A percentile compares a stretch with the other conserved stretches of the same genome.
Evolutionary conservation across 768 basidiomycete genomes (phyloP).

Genomic region (Leucosporidium yakuticum): DNA sequence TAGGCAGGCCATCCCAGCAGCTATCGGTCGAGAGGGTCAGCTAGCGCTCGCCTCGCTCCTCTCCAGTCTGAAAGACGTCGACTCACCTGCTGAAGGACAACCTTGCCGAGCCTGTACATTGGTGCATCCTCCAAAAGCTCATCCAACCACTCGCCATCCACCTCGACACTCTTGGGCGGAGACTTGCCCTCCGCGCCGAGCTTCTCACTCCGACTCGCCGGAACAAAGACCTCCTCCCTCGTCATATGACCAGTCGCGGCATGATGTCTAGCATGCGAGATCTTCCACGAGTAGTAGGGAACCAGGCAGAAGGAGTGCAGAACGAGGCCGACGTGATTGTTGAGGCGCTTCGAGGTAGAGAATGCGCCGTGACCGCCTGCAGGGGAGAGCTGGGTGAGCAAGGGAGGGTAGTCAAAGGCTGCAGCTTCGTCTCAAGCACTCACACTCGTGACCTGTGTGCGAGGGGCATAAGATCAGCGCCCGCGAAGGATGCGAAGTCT

Average conservation of each 20-base stretch:
- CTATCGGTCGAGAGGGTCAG: conserved; percentile 35
- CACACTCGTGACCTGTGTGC: conserved; percentile 9
- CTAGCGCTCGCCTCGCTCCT: background rate
- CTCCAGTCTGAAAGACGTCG: background rate
- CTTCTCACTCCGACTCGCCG: conserved; percentile 65
- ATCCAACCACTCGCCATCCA: conserved; percentile 47
- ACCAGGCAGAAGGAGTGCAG: conserved; percentile 85
- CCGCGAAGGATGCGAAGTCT: background rate
- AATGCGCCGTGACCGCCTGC: conserved; percentile 87
- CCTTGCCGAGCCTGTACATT: conserved; percentile 47
- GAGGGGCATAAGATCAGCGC: background rate
- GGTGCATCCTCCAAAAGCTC: conserved; percentile 90
- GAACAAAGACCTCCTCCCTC: conserved; percentile 91
- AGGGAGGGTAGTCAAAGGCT: background rate
- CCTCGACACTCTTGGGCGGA: conserved; percentile 60
- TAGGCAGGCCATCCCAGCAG: conserved; percentile 80
- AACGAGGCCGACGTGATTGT: conserved; percentile 85
- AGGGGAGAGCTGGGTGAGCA: background rate
- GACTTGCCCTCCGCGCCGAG: conserved; percentile 46
- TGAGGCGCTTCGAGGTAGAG: conserved; percentile 81
- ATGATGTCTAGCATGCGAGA: conserved; percentile 78
- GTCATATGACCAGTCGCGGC: conserved; percentile 87
- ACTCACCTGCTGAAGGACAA: conserved; percentile 43
- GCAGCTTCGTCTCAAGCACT: background rate
- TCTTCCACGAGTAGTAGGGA: conserved; percentile 46